Conservation (phyloP, 2,329 filamentous ascomycete species). For the Curvularia hawaiiensis region DNA sequence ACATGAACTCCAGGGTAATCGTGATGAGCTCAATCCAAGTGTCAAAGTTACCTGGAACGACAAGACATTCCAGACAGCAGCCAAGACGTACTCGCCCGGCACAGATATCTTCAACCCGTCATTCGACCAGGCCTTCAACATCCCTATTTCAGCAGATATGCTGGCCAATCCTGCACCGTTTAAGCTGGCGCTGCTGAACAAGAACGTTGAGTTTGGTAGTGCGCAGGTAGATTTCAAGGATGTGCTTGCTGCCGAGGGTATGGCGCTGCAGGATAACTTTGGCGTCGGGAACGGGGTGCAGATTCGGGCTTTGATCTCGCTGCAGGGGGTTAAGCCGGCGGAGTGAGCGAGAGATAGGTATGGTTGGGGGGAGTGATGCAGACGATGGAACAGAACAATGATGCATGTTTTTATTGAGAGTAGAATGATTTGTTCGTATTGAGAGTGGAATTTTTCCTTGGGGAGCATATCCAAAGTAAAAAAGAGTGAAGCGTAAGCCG, state of each 20-base stretch:
- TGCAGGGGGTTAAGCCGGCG: constrained; percentile 31
- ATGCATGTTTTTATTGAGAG: background rate
- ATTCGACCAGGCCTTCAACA: constrained; percentile 54
- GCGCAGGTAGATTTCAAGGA: constrained; percentile 35
- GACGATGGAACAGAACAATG: background rate
- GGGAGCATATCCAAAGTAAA: background rate
- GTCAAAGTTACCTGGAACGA: constrained; percentile 52
- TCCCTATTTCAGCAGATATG: constrained; percentile 48
- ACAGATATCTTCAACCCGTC: constrained; percentile 56
- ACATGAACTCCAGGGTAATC: constrained; percentile 50
- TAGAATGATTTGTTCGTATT: background rate
- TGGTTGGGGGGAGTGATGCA: no score
- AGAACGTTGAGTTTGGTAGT: constrained; percentile 31
- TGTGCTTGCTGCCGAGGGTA: constrained; percentile 29
- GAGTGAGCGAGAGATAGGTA: constrained; percentile 1
- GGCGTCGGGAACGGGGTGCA: constrained; percentile 35
- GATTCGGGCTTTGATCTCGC: constrained; percentile 32
- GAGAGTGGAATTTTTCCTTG: no score
- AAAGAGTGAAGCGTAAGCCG: background rate
- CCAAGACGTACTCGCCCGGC: constrained; percentile 52
- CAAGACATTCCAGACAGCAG: constrained; percentile 50
- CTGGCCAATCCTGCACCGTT: constrained; percentile 29
- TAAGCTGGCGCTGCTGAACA: constrained; percentile 37
- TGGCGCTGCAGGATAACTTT: constrained; percentile 28
- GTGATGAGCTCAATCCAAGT: constrained; percentile 54